Evolutionary conservation across 208 protist species (phyloP).

Genomic region (Leishmania tarentolae): DNA sequence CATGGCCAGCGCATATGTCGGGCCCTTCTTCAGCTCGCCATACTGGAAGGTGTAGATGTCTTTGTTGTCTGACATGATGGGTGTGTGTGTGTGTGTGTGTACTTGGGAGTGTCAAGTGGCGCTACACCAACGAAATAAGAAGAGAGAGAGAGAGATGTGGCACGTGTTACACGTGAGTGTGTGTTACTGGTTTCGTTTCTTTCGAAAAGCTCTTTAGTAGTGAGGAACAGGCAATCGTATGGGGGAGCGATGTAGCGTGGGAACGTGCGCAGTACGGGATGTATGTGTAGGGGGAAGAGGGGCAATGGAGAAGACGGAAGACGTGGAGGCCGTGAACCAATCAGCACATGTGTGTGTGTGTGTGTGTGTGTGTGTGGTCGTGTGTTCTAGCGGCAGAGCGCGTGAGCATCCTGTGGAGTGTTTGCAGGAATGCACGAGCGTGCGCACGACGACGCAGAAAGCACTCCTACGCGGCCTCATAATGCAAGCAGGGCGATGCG

Average conservation of each 20-base stretch:
- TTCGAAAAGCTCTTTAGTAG: background rate
- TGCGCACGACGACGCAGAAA: background rate
- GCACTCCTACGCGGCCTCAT: background rate
- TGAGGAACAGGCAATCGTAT: background rate
- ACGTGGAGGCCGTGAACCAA: background rate
- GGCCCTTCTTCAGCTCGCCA: slow-evolving; percentile 61
- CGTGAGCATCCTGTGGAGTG: slow-evolving; percentile 1
- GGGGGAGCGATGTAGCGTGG: background rate
- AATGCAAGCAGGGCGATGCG: background rate
- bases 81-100: slow-evolving; percentile 7
- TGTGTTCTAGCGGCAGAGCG: background rate
- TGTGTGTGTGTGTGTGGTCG: background rate
- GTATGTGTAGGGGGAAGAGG: background rate
- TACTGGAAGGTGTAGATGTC: slow-evolving; percentile 83
- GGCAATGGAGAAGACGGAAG: background rate
- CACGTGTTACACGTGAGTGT: slow-evolving; percentile 5
- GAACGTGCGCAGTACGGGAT: background rate
- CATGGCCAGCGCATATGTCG: slow-evolving; percentile 57
- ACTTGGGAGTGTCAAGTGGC: background rate
- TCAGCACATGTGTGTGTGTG: background rate
- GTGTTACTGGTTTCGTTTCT: background rate
- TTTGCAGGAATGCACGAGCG: background rate
- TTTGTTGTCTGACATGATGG: slow-evolving; percentile 31
- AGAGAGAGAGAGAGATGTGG: background rate
- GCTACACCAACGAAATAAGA: background rate